Conservation (phyloP, 2,329 filamentous ascomycete species). For the Cladophialophora exuberans region DNA sequence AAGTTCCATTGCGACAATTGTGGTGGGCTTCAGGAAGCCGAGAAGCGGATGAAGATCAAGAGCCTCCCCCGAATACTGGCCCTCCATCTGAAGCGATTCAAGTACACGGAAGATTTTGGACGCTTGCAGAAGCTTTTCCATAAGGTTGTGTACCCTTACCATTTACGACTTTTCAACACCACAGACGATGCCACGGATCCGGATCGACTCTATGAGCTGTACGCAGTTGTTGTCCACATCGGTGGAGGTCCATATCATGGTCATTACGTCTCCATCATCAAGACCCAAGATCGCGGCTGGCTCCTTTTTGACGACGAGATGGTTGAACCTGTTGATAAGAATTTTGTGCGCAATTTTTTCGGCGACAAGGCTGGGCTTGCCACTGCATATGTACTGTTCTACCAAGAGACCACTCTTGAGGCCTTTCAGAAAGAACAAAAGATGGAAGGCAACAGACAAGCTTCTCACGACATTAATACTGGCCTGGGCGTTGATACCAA, state of each 20-base stretch:
- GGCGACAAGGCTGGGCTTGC: constrained; percentile 89
- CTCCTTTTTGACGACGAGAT: constrained; percentile 97
- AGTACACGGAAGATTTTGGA: constrained; percentile 95
- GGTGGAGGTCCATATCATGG: constrained; percentile 96
- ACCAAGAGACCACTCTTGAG: constrained; percentile 82
- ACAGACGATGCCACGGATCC: constrained; percentile 93
- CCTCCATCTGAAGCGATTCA: constrained; percentile 93
- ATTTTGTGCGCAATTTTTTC: constrained; percentile 96
- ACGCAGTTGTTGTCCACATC: constrained; percentile 96
- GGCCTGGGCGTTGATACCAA: constrained; percentile 38
- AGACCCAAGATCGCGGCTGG: constrained; percentile 95
- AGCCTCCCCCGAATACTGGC: constrained; percentile 87
- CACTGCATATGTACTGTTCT: constrained; percentile 96
- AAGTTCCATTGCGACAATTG: constrained; percentile 99
- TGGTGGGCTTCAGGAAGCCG: constrained; percentile 92
- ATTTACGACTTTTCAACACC: constrained; percentile 95
- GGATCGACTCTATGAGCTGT: constrained; percentile 92
- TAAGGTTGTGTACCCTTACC: constrained; percentile 94
- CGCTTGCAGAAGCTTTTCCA: constrained; percentile 95
- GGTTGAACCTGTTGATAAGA: constrained; percentile 96
- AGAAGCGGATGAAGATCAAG: constrained; percentile 99
- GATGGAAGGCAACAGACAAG: constrained; percentile 64
- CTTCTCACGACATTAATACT: constrained; percentile 52
- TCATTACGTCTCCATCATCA: constrained; percentile 97
- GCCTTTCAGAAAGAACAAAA: constrained; percentile 78